Percentiles rank a stretch among this genome's conserved stretches.
phyloP scores from a whole-genome alignment of 345 rosid genomes.

The Populus euphratica region DNA sequence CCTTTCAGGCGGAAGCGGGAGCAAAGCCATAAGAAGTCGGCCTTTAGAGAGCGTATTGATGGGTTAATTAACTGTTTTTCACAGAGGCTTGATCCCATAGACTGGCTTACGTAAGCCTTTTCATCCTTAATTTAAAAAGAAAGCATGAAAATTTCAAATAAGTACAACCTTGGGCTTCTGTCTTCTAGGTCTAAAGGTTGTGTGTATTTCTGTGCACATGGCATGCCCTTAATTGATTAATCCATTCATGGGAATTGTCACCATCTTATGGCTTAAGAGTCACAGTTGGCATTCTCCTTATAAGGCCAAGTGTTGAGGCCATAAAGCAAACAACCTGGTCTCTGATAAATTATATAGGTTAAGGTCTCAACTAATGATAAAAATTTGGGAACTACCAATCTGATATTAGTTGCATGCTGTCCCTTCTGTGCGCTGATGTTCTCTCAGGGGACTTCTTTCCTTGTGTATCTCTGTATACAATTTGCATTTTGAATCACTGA shows the following conservation, averaged over 20 bases:
- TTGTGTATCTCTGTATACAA: background rate
- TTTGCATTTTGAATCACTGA: background rate
- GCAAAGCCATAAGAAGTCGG: slow-evolving; percentile 49
- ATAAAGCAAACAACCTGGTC: background rate
- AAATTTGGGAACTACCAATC: background rate
- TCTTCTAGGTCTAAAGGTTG: background rate
- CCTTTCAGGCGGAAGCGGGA: slow-evolving; percentile 68
- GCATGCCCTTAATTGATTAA: background rate
- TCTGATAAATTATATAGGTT: background rate
- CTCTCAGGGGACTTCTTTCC: background rate
- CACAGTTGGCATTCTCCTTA: background rate
- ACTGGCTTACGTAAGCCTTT: slow-evolving; percentile 88
- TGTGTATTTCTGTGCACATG: background rate
- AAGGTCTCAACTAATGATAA: background rate
- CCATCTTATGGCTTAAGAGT: background rate
- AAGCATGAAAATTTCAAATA: background rate
- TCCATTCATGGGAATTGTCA: background rate
- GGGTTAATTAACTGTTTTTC: slow-evolving; percentile 54
- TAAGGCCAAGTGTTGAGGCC: background rate
- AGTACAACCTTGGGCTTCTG: background rate
- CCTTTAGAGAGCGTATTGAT: slow-evolving; percentile 48
- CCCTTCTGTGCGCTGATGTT: background rate
- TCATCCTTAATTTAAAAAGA: slow-evolving; percentile 2
- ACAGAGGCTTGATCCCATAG: slow-evolving; percentile 91
- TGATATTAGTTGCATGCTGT: background rate